Evolutionary conservation across 768 basidiomycete genomes (phyloP).

Genomic region (Pulveroboletus sp.): DNA sequence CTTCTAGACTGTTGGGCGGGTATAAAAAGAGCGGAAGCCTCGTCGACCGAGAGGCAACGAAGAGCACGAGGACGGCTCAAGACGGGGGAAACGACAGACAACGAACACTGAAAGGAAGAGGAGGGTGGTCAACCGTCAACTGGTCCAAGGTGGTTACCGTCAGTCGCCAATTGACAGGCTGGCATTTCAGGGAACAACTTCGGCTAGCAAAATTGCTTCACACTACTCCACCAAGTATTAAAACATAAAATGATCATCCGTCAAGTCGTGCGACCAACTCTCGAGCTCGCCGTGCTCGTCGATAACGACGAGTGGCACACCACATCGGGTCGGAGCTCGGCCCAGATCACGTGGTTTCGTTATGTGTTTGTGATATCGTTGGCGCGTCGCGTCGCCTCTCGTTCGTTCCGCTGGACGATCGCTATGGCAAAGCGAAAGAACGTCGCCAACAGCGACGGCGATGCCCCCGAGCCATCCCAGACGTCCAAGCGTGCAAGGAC

Average conservation of each 20-base stretch:
- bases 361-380: not conserved
- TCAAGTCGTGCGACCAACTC: not conserved
- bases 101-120: not conserved
- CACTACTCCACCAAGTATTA: not conserved
- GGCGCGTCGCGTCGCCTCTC: constrained; percentile 28
- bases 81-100: constrained; percentile 3
- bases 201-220: constrained; percentile 13
- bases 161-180: constrained; percentile 14
- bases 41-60: constrained; percentile 21
- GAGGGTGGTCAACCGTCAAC: not conserved
- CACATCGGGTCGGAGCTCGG: not conserved
- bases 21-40: constrained; percentile 31
- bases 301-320: not conserved
- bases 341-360: constrained; percentile 3
- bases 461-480: constrained; percentile 29
- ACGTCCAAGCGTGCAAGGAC: constrained; percentile 43
- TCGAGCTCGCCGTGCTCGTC: not conserved
- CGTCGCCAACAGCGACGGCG: constrained; percentile 40
- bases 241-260: not conserved
- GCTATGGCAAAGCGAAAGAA: constrained; percentile 56
- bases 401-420: not conserved
- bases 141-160: constrained; percentile 11
- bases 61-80: constrained; percentile 10
- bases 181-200: constrained; percentile 5
- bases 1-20: constrained; percentile 1